Evolutionary conservation across 2,329 filamentous ascomycete species (phyloP).

Genomic region (Cladosporium sp.): DNA sequence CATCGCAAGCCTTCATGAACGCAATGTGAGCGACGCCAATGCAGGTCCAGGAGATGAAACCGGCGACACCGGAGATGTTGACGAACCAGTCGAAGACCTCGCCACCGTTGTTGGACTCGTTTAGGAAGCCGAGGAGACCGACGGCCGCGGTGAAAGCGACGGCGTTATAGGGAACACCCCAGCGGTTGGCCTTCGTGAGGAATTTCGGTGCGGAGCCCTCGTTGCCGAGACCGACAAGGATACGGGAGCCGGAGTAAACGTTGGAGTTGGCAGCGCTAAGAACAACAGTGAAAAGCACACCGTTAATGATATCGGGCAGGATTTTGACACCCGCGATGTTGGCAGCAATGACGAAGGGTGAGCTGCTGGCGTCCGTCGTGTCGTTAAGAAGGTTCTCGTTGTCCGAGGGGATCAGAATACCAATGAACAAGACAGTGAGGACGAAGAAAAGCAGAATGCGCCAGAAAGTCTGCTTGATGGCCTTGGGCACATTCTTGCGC

Average conservation of each 20-base stretch:
- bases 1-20: constrained; percentile 65
- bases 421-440: constrained; percentile 33
- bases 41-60: constrained; percentile 68
- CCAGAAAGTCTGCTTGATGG: constrained; percentile 35
- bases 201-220: constrained; percentile 52
- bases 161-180: constrained; percentile 71
- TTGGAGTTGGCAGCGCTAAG: constrained; percentile 67
- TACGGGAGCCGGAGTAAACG: constrained; percentile 64
- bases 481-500: constrained; percentile 39
- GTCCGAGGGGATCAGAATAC: constrained; percentile 32
- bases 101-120: constrained; percentile 64
- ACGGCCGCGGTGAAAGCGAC: constrained; percentile 63
- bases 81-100: constrained; percentile 72
- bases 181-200: constrained; percentile 54
- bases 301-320: constrained; percentile 65
- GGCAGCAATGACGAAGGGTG: constrained; percentile 65
- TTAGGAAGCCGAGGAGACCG: constrained; percentile 67
- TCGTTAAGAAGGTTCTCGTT: constrained; percentile 35
- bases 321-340: constrained; percentile 56
- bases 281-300: constrained; percentile 64
- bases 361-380: constrained; percentile 45
- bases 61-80: constrained; percentile 67
- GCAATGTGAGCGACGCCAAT: constrained; percentile 68
- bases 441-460: constrained; percentile 35
- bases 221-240: constrained; percentile 63